Percentiles rank a stretch among this genome's conserved stretches.
phyloP scores from a whole-genome alignment of 257 asterid genomes.

The Ocimum tenuiflorum region DNA sequence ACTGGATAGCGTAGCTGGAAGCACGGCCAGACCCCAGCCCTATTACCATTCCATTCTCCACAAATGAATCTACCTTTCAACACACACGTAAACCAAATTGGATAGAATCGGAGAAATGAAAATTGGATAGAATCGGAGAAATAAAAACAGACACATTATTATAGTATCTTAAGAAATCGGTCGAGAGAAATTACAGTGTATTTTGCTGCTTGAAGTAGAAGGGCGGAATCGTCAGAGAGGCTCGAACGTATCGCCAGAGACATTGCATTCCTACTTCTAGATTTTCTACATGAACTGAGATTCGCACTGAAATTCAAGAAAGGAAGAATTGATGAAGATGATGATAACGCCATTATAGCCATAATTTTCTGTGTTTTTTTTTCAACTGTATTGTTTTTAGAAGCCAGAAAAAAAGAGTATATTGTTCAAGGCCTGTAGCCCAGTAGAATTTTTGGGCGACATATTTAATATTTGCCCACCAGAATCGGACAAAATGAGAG shows the following conservation, averaged over 20 bases:
- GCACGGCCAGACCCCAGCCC: constrained; percentile 73
- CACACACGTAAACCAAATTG: constrained; percentile 5
- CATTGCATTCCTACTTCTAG: constrained; percentile 14
- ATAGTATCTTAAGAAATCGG: neutral
- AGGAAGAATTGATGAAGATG: constrained; percentile 28
- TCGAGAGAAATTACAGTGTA: constrained; percentile 39
- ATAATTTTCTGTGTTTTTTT: neutral
- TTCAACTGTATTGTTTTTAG: too few relatives aligned
- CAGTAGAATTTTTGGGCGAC: too few relatives aligned
- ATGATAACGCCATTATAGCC: constrained; percentile 31
- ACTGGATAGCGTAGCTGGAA: constrained; percentile 58
- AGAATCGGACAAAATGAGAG: too few relatives aligned
- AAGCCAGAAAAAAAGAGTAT: too few relatives aligned
- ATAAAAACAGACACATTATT: neutral
- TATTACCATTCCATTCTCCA: constrained; percentile 64
- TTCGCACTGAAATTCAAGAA: constrained; percentile 14
- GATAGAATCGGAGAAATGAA: too few relatives aligned
- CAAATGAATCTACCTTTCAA: constrained; percentile 59
- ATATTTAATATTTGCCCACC: too few relatives aligned
- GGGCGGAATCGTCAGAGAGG: constrained; percentile 33
- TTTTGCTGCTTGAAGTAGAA: constrained; percentile 56
- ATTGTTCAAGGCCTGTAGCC: too few relatives aligned
- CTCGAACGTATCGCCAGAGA: constrained; percentile 33
- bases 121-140: neutral
- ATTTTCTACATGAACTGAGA: constrained; percentile 9